A percentile compares a stretch with the other conserved stretches of the same genome.
Conservation (phyloP, 768 basidiomycete species). For the Sarcomyxa edulis region DNA sequence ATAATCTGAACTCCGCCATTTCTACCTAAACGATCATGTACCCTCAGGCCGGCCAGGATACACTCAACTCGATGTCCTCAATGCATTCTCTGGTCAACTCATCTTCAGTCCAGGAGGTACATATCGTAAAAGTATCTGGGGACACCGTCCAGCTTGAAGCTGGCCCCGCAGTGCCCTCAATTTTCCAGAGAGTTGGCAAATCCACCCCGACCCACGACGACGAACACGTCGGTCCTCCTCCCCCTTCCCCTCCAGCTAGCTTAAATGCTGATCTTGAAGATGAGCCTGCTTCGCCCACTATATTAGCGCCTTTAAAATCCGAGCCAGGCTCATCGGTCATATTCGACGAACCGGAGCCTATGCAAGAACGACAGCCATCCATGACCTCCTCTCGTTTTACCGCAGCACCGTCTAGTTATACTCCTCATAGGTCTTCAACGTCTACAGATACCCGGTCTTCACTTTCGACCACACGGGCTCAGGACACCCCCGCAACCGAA, state of each 20-base stretch:
- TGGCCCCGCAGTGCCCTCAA: conserved; percentile 25
- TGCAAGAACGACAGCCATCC: not conserved
- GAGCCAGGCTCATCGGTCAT: too few species aligned
- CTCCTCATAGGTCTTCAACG: not conserved
- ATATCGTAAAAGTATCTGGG: conserved; percentile 48
- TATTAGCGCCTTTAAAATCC: conserved; percentile 1
- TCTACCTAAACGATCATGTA: too few species aligned
- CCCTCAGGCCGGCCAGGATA: conserved; percentile 2
- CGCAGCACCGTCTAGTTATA: too few species aligned
- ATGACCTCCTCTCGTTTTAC: not conserved
- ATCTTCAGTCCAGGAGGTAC: conserved; percentile 48
- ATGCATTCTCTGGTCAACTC: too few species aligned
- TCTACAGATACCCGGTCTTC: not conserved
- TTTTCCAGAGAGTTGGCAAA: conserved; percentile 28
- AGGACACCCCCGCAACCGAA: conserved; percentile 16
- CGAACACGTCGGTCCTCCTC: conserved; percentile 45
- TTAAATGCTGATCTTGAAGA: conserved; percentile 20
- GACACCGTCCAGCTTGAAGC: conserved; percentile 40
- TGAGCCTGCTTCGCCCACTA: not conserved
- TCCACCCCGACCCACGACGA: conserved; percentile 12
- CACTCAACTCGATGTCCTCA: not conserved
- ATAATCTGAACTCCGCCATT: too few species aligned
- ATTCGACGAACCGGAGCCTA: not conserved
- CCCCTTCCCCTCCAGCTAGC: conserved; percentile 39
- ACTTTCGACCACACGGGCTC: not conserved